These are phyloP conservation scores for Bromus sterilis DNA, from an alignment of 176 grass and related monocot genomes.

Conservation along the genomic window DNA sequence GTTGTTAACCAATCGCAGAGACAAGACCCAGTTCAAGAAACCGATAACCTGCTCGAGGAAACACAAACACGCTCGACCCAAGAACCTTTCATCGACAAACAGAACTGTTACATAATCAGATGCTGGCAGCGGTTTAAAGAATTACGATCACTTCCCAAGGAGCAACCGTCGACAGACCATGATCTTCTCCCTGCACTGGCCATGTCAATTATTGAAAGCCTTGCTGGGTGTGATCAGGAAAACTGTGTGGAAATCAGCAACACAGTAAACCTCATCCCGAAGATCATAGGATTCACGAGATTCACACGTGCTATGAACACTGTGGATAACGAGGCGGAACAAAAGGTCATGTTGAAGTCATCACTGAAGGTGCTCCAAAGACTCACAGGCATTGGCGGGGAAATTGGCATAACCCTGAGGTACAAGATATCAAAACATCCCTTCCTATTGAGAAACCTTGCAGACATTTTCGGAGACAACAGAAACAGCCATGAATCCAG, in stretches of 20 bases:
- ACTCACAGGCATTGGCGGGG: background rate
- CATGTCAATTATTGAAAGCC: background rate
- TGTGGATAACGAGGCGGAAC: background rate
- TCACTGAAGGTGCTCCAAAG: background rate
- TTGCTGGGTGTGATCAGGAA: background rate
- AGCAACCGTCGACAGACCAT: background rate
- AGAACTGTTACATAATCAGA: background rate
- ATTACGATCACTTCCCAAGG: background rate
- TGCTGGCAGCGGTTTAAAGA: background rate
- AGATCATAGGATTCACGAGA: background rate
- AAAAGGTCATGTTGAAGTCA: background rate
- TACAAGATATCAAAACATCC: background rate
- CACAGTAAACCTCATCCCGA: background rate
- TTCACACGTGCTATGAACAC: background rate
- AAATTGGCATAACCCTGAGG: background rate
- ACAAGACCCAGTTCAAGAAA: background rate
- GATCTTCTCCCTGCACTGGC: background rate
- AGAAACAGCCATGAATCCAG: background rate
- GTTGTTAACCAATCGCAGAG: background rate
- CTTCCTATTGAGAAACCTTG: background rate
- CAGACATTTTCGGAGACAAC: background rate
- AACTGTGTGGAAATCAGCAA: background rate
- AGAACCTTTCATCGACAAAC: background rate
- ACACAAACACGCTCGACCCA: background rate
- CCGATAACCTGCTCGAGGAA: background rate